phyloP scores from a whole-genome alignment of 148 eudicot species.

The Beta vulgaris region DNA sequence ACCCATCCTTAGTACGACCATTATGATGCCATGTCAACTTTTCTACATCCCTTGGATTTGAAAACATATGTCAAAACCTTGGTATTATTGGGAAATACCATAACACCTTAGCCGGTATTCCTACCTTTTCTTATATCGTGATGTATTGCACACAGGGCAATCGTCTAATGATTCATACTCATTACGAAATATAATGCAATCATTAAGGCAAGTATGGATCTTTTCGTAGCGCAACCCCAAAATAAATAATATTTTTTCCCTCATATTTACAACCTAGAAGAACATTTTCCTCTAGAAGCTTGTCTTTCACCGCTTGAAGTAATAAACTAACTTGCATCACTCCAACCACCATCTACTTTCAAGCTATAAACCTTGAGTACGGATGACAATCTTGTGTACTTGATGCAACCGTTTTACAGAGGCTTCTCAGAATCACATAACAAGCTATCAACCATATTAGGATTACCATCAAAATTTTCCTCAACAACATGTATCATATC shows the following conservation, averaged over 20 bases:
- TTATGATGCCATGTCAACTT: too few relatives aligned
- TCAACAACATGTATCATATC: too few relatives aligned
- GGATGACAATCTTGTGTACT: neutral
- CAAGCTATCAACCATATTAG: too few relatives aligned
- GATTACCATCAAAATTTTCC: too few relatives aligned
- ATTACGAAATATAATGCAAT: neutral
- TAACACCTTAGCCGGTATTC: neutral
- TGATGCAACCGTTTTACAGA: too few relatives aligned
- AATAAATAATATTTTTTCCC: constrained; percentile 2
- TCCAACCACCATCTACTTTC: neutral
- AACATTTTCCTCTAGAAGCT: constrained; percentile 7
- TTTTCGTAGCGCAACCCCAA: neutral
- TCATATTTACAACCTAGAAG: constrained; percentile 11
- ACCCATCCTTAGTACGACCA: constrained; percentile 12
- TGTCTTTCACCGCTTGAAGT: constrained; percentile 2
- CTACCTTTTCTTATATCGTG: neutral
- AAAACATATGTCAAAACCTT: constrained; percentile 28
- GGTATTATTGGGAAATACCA: too few relatives aligned
- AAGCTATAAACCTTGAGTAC: too few relatives aligned
- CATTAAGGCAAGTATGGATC: neutral
- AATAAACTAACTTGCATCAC: neutral
- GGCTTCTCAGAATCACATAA: too few relatives aligned
- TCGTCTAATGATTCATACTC: neutral
- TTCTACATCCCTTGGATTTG: constrained; percentile 16
- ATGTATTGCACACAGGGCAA: neutral